Evolutionary conservation across 2,329 filamentous ascomycete species (phyloP), one percentile per base, ranked within the genome.

Genomic region (Talaromyces sp.): DNA sequence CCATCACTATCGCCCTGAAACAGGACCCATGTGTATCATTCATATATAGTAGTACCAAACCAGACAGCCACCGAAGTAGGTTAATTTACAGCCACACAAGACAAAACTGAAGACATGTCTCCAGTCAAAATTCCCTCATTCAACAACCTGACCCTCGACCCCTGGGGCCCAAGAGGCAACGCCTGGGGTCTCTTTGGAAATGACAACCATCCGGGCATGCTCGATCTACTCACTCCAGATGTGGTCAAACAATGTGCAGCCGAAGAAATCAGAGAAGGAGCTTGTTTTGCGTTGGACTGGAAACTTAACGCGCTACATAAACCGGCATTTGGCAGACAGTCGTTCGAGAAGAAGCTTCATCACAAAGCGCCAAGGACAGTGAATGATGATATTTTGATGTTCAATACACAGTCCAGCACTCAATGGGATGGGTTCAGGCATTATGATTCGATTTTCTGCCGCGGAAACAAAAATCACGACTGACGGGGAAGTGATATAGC

Each of bases 381-480:
- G 25, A 85, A 87, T 65, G 84, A 87, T 65, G 84, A 87, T 67
- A 72, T 79, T 31, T 81, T 82, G 76, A 76, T 75, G 0, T 80
- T 84, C 63, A 85, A 85, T 67, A 80, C 82, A 0, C 83, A 84
- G 68, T 77, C 77, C 7, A 81, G 80, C 37, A 81, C 78, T 43
- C 82, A 85, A 67, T 85, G 73, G 73, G 72, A 75, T 65, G 70
- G 73, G 4, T 73, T 74, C 39, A 61, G 72, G 25, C 73, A 75
- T 63, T 75, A 67, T 53, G 72, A 67, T 58, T 46, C 21, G 36
- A 41, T 11, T 53, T 45, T 19, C n/a, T 11, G 39, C 11, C 21
- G 5, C 3, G 11, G 22, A 48, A 8, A 48, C 13, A 9, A 21
- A 31, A 21, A 39, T n/a, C 15, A 40, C 21, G n/a, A n/a, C 21